Evolutionary conservation across 2,329 filamentous ascomycete species (phyloP).

Genomic region (Rutstroemia sydowiana): DNA sequence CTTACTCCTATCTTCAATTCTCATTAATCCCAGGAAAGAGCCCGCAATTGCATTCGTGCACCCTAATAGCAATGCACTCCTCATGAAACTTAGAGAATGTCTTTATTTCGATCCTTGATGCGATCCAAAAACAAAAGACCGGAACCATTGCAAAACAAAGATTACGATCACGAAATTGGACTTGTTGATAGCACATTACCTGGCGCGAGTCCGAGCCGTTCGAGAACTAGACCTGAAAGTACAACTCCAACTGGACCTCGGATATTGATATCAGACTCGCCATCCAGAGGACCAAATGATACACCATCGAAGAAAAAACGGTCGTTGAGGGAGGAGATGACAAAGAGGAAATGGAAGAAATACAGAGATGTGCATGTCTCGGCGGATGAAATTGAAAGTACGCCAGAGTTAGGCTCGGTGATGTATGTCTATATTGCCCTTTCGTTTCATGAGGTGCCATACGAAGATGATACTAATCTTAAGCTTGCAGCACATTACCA

Average conservation of each 20-base stretch:
- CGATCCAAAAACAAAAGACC: slow-evolving; percentile 31
- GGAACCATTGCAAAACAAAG: slow-evolving; percentile 46
- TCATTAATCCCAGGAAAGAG: neutral
- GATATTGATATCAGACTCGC: slow-evolving; percentile 17
- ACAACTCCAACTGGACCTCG: neutral
- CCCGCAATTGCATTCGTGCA: neutral
- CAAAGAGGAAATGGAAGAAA: slow-evolving; percentile 24
- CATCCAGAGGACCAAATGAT: slow-evolving; percentile 21
- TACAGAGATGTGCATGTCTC: slow-evolving; percentile 32
- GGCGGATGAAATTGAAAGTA: slow-evolving; percentile 7
- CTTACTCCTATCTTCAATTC: neutral
- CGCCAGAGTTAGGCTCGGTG: neutral
- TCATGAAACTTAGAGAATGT: slow-evolving; percentile 6
- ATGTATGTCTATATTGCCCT: neutral
- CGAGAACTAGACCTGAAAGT: neutral
- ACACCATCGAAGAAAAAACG: slow-evolving; percentile 19
- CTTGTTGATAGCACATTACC: slow-evolving; percentile 47
- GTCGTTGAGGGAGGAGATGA: slow-evolving; percentile 23
- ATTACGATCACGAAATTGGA: slow-evolving; percentile 65
- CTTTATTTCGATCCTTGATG: too few relatives aligned
- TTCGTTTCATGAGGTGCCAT: neutral
- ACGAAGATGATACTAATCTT: neutral
- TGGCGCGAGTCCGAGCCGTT: neutral
- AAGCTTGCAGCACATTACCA: neutral
- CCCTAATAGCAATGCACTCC: slow-evolving; percentile 4